Evolutionary conservation across 768 basidiomycete species (phyloP), one percentile per base, ranked within the genome.

Genomic region (Agrocybe pediades): DNA sequence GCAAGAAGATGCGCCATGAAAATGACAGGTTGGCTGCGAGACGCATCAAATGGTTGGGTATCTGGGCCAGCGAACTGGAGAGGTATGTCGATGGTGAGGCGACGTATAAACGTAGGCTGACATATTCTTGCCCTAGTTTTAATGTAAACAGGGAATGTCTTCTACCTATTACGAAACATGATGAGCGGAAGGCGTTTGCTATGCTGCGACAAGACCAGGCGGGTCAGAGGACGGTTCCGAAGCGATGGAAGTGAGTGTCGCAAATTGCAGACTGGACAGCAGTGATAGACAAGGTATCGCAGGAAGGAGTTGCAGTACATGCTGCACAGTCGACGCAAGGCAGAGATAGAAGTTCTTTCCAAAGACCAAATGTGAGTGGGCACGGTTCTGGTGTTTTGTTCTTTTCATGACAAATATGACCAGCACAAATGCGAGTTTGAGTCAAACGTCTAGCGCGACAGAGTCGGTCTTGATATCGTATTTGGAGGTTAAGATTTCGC

Each of bases 281-380:
- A 20, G 30, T 43, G 26, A 5, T 40, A 36, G 13, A 5, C 39
- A 17, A 29, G 16, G 29, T 20, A 9, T 21, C 46, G 7, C 66
- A 95, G 94, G 71, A 86, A 83, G 58, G 93, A 96, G 63, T 82
- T 98, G 2, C 77, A 78, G 67, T 76, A 84, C 58, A 92, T 97
- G 82, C 69, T 98, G 29, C 85, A 90, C 64, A 75, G 72, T 4
- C 83, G 90, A n/a, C 83, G 86, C 41, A 98, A 98, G 70, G 95
- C 95, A 2, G 96, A 98, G 70, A 95, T 95, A 43, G 92, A 98
- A 65, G 77, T 90, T 39, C 64, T 92, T 33, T 49, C 53, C 8
- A 46, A 45, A 15, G 9, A 19, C 17, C 15, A 36, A 36, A 17
- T 11, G 21, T 19, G 13, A 13, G n/a, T 29, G 25, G 8, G 6